Evolutionary conservation across 805 yeast species (phyloP).

Genomic region (Yarrowia yakushimensis): DNA sequence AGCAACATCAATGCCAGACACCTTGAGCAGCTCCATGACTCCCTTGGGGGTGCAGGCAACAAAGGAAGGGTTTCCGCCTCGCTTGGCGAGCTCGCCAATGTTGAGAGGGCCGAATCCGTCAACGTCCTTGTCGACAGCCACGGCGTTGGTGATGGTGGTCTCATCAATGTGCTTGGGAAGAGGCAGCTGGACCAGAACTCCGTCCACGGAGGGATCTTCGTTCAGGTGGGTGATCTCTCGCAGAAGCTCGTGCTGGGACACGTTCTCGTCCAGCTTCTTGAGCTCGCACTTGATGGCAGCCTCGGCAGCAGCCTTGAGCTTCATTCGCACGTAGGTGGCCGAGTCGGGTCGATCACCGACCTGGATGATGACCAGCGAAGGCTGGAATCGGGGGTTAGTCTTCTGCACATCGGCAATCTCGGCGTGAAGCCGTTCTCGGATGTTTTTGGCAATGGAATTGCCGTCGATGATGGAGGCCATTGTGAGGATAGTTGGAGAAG

Average conservation of each 20-base stretch:
- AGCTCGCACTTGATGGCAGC: conserved; percentile 71
- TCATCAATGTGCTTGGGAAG: conserved; percentile 80
- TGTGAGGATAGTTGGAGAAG: neutral
- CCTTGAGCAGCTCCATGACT: conserved; percentile 70
- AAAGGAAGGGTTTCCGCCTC: conserved; percentile 77
- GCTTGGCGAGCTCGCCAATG: conserved; percentile 86
- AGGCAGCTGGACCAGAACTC: conserved; percentile 86
- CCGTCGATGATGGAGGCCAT: conserved; percentile 25
- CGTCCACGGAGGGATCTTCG: conserved; percentile 73
- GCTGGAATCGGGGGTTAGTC: conserved; percentile 53
- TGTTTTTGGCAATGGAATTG: conserved; percentile 29
- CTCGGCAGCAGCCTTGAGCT: conserved; percentile 80
- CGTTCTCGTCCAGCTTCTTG: conserved; percentile 58
- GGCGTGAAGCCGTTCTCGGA: conserved; percentile 51
- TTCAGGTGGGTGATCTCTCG: conserved; percentile 61
- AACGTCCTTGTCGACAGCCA: conserved; percentile 80
- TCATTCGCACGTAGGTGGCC: conserved; percentile 86
- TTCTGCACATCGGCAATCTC: conserved; percentile 49
- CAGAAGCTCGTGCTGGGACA: conserved; percentile 56
- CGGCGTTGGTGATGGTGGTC: conserved; percentile 71
- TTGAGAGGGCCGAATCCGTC: conserved; percentile 91
- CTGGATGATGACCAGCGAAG: conserved; percentile 79
- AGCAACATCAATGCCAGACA: conserved; percentile 57
- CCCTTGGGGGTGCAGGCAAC: conserved; percentile 97
- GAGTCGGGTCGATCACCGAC: conserved; percentile 92